Conservation (phyloP, 352 stramenopile genomes). For the Poterioochromonas sp. region DNA sequence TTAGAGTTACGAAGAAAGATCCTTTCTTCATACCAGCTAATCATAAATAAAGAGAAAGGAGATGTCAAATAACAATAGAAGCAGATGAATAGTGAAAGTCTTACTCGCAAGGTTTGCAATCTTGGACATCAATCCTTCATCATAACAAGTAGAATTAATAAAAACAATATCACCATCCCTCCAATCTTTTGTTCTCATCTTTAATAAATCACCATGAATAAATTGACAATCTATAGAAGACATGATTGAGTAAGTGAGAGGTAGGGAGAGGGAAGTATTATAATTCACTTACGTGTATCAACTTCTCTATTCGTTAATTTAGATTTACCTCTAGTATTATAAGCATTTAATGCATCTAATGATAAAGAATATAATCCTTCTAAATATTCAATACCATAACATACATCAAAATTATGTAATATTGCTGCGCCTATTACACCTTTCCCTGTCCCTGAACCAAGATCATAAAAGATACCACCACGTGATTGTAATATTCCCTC, state of each 20-base stretch:
- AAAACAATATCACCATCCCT: slow-evolving; percentile 52
- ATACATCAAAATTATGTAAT: slow-evolving; percentile 48
- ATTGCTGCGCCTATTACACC: slow-evolving; percentile 51
- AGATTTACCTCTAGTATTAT: slow-evolving; percentile 23
- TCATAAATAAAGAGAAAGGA: not conserved
- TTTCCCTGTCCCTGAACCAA: slow-evolving; percentile 48
- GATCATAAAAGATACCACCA: slow-evolving; percentile 50
- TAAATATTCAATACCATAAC: slow-evolving; percentile 49
- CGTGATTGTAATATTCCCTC: slow-evolving; percentile 2
- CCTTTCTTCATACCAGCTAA: slow-evolving; percentile 38
- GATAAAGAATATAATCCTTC: slow-evolving; percentile 42
- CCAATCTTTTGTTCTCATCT: slow-evolving; percentile 45
- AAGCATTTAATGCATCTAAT: not conserved
- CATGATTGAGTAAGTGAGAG: not conserved
- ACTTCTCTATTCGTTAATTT: not conserved
- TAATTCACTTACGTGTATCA: not conserved
- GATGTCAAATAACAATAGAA: not conserved
- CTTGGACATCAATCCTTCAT: slow-evolving; percentile 43
- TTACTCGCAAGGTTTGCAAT: slow-evolving; percentile 38
- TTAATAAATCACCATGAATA: slow-evolving; percentile 1
- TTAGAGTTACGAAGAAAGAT: slow-evolving; percentile 48
- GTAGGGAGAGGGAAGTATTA: not conserved
- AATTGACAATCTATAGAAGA: slow-evolving; percentile 17
- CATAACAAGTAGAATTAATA: slow-evolving; percentile 55
- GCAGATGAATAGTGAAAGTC: not conserved